Percentiles rank a stretch among this genome's conserved stretches.
Evolutionary conservation across 352 stramenopile species (phyloP).

Genomic region (Globisporangium uncinulatum): DNA sequence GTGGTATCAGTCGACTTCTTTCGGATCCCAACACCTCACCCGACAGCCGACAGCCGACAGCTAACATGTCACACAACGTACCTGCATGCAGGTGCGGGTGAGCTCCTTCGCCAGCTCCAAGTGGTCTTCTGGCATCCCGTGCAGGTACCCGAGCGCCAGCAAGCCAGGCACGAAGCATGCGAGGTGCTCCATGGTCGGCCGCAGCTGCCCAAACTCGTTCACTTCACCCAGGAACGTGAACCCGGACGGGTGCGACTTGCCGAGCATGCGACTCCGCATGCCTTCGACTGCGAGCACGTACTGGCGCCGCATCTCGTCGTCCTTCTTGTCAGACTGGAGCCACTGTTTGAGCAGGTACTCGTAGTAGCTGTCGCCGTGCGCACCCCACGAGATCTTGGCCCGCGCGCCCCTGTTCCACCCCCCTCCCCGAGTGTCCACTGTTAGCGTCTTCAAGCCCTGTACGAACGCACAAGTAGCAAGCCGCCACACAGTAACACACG

Average conservation of each 20-base stretch:
- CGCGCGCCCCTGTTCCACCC: slow-evolving; percentile 3
- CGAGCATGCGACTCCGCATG: slow-evolving; percentile 37
- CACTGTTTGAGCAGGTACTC: slow-evolving; percentile 81
- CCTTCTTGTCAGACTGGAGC: slow-evolving; percentile 45
- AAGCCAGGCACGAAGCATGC: slow-evolving; percentile 86
- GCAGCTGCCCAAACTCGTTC: slow-evolving; percentile 16
- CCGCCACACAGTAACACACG: background rate
- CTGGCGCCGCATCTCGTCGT: slow-evolving; percentile 36
- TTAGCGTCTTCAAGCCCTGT: background rate
- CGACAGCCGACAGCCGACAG: too few species aligned
- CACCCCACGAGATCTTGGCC: slow-evolving; percentile 42
- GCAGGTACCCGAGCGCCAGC: slow-evolving; percentile 55
- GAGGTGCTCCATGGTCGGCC: slow-evolving; percentile 74
- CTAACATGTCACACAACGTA: slow-evolving; percentile 5
- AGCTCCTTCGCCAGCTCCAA: slow-evolving; percentile 68
- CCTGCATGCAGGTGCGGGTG: slow-evolving; percentile 64
- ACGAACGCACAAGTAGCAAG: too few species aligned
- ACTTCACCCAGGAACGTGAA: slow-evolving; percentile 44
- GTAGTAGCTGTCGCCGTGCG: slow-evolving; percentile 62
- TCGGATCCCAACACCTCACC: background rate
- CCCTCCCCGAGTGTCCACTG: background rate
- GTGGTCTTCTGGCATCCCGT: slow-evolving; percentile 51
- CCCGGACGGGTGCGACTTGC: slow-evolving; percentile 27
- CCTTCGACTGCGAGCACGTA: slow-evolving; percentile 50
- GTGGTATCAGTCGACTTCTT: background rate